Evolutionary conservation across 2,329 filamentous ascomycete species (phyloP).

Genomic region (Aspergillaceae sp.): DNA sequence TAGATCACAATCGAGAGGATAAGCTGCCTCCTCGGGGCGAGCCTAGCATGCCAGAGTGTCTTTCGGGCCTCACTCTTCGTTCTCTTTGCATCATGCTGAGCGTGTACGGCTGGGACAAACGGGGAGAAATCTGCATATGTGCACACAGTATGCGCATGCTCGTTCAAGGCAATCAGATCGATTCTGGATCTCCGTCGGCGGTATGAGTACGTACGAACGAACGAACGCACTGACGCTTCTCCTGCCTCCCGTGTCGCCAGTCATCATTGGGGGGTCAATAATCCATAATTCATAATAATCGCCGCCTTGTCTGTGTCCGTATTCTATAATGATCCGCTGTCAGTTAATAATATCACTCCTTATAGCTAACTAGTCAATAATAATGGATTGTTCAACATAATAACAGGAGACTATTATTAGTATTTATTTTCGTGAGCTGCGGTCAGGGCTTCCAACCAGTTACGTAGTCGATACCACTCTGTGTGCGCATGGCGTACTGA

Average conservation of each 20-base stretch:
- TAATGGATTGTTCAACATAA: background rate
- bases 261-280: too few relatives aligned
- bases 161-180: background rate
- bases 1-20: background rate
- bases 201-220: background rate
- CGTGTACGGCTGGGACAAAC: background rate
- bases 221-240: background rate
- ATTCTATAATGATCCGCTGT: background rate
- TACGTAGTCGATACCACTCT: background rate
- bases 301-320: background rate
- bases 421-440: too few relatives aligned
- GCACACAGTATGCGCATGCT: too few relatives aligned
- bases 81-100: too few relatives aligned
- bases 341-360: background rate
- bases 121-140: too few relatives aligned
- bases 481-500: background rate
- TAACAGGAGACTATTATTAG: background rate
- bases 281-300: background rate
- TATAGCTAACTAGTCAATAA: too few relatives aligned
- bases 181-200: background rate
- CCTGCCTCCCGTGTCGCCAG: too few relatives aligned
- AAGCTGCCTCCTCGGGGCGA: background rate
- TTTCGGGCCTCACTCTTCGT: too few relatives aligned
- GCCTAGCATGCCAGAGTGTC: background rate
- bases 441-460: too few relatives aligned